phyloP scores from a whole-genome alignment of 2,329 filamentous ascomycete genomes.

The Didymosphaeria variabile region DNA sequence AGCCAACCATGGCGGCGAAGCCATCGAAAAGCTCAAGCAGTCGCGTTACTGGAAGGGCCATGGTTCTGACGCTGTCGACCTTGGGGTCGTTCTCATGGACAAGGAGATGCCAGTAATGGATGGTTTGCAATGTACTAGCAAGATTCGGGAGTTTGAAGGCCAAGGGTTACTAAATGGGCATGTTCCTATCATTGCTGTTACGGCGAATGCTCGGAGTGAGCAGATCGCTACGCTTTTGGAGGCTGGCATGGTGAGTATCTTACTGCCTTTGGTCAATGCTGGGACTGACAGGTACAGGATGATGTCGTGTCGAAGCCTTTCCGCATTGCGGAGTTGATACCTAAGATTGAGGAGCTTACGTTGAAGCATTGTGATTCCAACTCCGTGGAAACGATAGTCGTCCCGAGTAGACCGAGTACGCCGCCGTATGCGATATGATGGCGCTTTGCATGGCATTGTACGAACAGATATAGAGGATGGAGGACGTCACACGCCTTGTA shows the following conservation, averaged over 20 bases:
- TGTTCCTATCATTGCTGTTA: conserved; percentile 54
- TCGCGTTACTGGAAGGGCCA: conserved; percentile 54
- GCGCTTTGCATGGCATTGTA: conserved; percentile 1
- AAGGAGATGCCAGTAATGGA: conserved; percentile 57
- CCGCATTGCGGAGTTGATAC: conserved; percentile 59
- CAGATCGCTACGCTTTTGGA: conserved; percentile 51
- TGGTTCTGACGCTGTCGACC: conserved; percentile 30
- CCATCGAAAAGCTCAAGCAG: conserved; percentile 54
- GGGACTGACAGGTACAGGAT: conserved; percentile 44
- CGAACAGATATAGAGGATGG: conserved; percentile 7
- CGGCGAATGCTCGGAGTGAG: conserved; percentile 52
- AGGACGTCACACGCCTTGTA: background rate
- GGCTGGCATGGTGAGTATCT: conserved; percentile 47
- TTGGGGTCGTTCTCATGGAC: conserved; percentile 50
- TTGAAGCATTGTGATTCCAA: conserved; percentile 25
- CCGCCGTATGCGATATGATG: conserved; percentile 21
- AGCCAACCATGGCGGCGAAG: conserved; percentile 61
- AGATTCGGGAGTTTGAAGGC: conserved; percentile 50
- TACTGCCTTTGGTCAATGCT: background rate
- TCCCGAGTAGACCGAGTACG: conserved; percentile 15
- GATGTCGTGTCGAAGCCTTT: conserved; percentile 62
- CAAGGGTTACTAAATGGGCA: conserved; percentile 44
- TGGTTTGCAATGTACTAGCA: conserved; percentile 48
- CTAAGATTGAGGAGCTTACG: conserved; percentile 61
- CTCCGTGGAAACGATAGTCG: conserved; percentile 9